These are phyloP conservation scores for Salvia sclarea DNA, from an alignment of 305 asterid species.

Conservation along the genomic window DNA sequence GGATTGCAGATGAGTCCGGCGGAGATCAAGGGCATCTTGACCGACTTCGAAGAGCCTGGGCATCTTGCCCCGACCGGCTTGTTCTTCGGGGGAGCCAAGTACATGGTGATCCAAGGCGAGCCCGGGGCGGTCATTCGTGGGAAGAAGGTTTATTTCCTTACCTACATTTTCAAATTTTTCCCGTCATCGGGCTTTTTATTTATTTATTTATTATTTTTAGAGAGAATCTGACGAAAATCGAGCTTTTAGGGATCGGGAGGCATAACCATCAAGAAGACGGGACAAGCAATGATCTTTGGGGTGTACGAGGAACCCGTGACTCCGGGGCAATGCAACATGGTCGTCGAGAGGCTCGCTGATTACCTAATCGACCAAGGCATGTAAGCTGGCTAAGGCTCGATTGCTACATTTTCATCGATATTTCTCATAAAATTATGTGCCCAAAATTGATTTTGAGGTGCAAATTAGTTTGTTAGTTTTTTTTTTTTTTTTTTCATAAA, in stretches of 20 bases:
- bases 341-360: slow-evolving; percentile 76
- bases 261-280: slow-evolving; percentile 63
- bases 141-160: slow-evolving; percentile 46
- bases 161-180: too few relatives aligned
- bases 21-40: slow-evolving; percentile 54
- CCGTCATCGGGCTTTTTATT: neutral
- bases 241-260: slow-evolving; percentile 65
- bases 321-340: slow-evolving; percentile 76
- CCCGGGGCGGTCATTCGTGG: slow-evolving; percentile 77
- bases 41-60: slow-evolving; percentile 66
- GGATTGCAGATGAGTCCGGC: slow-evolving; percentile 49
- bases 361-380: slow-evolving; percentile 69
- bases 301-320: slow-evolving; percentile 73
- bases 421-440: neutral
- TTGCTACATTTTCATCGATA: neutral
- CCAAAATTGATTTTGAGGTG: neutral
- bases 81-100: slow-evolving; percentile 56
- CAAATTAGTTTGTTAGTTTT: neutral
- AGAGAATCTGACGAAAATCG: too few relatives aligned
- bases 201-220: too few relatives aligned
- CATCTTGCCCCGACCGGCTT: slow-evolving; percentile 66
- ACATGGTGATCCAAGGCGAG: slow-evolving; percentile 85
- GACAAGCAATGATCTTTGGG: slow-evolving; percentile 66
- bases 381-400: slow-evolving; percentile 18
- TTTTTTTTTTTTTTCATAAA: neutral